phyloP scores from a whole-genome alignment of 495 filamentous ascomycete species.

The Saxispiralis lemnorum region DNA sequence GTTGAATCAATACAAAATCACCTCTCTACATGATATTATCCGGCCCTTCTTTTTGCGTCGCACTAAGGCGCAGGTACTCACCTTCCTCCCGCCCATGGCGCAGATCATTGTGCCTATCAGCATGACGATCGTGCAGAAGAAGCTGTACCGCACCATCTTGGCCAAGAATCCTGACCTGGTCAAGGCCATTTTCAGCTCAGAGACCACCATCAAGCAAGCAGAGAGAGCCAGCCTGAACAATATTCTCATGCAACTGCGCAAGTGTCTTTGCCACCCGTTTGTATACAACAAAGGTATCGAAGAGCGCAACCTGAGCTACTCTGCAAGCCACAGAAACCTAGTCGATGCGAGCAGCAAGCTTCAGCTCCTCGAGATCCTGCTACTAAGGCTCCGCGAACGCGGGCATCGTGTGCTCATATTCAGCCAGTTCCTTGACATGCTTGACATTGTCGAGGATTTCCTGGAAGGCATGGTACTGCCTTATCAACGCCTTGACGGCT shows the following conservation, averaged over 20 bases:
- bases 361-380: slow-evolving; percentile 66
- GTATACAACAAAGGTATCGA: slow-evolving; percentile 81
- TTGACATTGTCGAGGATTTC: slow-evolving; percentile 87
- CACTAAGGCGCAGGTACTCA: slow-evolving; percentile 78
- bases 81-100: slow-evolving; percentile 76
- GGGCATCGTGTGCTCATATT: slow-evolving; percentile 90
- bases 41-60: slow-evolving; percentile 65
- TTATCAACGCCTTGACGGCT: slow-evolving; percentile 76
- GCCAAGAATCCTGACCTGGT: slow-evolving; percentile 79
- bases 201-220: slow-evolving; percentile 34
- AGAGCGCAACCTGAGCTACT: slow-evolving; percentile 41
- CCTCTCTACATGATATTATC: slow-evolving; percentile 65
- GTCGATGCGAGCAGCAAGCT: slow-evolving; percentile 87
- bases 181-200: slow-evolving; percentile 57
- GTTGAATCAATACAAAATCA: slow-evolving; percentile 63
- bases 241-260: slow-evolving; percentile 86
- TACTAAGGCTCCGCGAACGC: slow-evolving; percentile 74
- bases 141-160: slow-evolving; percentile 84
- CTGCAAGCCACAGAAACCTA: slow-evolving; percentile 52
- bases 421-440: slow-evolving; percentile 80
- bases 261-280: slow-evolving; percentile 90
- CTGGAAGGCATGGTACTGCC: slow-evolving; percentile 48
- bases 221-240: slow-evolving; percentile 75
- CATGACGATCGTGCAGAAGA: slow-evolving; percentile 84
- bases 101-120: slow-evolving; percentile 88